Percentiles rank a stretch among this genome's conserved stretches.
These are phyloP conservation scores for Irpex sp. DNA, from an alignment of 1,284 basidiomycete species.

Conservation along the genomic window DNA sequence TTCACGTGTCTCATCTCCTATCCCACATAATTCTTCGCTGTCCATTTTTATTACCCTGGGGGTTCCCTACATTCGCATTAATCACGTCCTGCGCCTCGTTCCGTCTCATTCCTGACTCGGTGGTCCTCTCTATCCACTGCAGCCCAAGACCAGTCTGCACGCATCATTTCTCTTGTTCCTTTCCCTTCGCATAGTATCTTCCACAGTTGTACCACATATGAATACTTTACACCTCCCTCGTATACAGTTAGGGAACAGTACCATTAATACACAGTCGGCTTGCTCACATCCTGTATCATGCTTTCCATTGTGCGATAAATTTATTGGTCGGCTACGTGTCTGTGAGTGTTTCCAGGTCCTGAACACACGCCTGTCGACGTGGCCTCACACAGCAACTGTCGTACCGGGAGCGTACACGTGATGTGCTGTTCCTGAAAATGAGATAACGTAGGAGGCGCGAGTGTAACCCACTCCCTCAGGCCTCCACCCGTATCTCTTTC, in stretches of 20 bases:
- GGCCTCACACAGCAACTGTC: not conserved
- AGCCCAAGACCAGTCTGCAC: constrained; percentile 21
- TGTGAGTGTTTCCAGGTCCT: not conserved
- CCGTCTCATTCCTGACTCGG: constrained; percentile 7
- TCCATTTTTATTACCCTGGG: constrained; percentile 13
- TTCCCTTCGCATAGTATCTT: constrained; percentile 21
- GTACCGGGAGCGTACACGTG: not conserved
- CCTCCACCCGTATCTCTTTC: constrained; percentile 2
- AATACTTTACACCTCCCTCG: constrained; percentile 34
- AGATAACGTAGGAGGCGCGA: not conserved
- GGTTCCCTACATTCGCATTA: constrained; percentile 17
- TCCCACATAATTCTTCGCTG: constrained; percentile 4
- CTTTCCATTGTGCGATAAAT: not conserved
- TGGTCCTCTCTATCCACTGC: constrained; percentile 18
- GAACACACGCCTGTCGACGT: not conserved
- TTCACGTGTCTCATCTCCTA: constrained; percentile 1
- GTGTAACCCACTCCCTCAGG: not conserved
- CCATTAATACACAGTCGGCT: constrained; percentile 18
- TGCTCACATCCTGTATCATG: constrained; percentile 2
- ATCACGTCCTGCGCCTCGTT: constrained; percentile 14
- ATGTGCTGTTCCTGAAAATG: not conserved
- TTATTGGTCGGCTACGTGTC: not conserved
- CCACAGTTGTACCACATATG: constrained; percentile 27
- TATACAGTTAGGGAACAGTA: constrained; percentile 16
- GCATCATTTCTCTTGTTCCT: constrained; percentile 9